These are phyloP conservation scores for Lichtheimia corymbifera DNA, from an alignment of 371 early-diverging fungal species.

Conservation along the genomic window DNA sequence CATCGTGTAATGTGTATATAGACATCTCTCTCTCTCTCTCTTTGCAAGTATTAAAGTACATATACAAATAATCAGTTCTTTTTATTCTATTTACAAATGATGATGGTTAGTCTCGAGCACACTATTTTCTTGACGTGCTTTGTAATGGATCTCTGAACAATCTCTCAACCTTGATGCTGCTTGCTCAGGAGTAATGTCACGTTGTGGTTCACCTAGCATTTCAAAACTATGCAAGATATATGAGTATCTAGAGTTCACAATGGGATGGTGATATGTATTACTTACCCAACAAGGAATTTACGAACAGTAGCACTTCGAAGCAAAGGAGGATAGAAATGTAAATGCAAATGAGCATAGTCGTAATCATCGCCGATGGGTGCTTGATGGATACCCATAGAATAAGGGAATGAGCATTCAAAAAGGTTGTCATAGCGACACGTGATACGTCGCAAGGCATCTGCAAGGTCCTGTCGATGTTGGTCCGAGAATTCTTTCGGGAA, in stretches of 20 bases:
- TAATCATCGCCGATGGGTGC: slow-evolving; percentile 63
- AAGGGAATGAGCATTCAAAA: slow-evolving; percentile 90
- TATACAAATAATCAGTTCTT: no score
- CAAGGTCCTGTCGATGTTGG: slow-evolving; percentile 55
- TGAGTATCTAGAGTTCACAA: background rate
- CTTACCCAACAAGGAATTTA: slow-evolving; percentile 92
- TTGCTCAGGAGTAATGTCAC: slow-evolving; percentile 93
- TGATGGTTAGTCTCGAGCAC: no score
- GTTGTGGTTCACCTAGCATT: slow-evolving; percentile 92
- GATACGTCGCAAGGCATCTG: slow-evolving; percentile 73
- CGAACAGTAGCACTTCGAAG: slow-evolving; percentile 86
- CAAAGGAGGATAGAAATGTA: slow-evolving; percentile 95
- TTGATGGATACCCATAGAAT: slow-evolving; percentile 94
- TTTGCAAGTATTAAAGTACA: no score
- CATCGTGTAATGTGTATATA: no score
- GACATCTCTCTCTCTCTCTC: no score
- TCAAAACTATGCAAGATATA: slow-evolving; percentile 66
- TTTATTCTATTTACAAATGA: no score
- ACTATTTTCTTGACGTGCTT: slow-evolving; percentile 25
- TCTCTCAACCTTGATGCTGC: slow-evolving; percentile 69
- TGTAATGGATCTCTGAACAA: slow-evolving; percentile 68
- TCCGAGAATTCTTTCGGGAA: no score
- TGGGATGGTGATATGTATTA: background rate
- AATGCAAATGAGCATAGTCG: slow-evolving; percentile 74
- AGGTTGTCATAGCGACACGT: slow-evolving; percentile 90